Conservation (phyloP, 495 filamentous ascomycete species). For the Xylaria telfairii region DNA sequence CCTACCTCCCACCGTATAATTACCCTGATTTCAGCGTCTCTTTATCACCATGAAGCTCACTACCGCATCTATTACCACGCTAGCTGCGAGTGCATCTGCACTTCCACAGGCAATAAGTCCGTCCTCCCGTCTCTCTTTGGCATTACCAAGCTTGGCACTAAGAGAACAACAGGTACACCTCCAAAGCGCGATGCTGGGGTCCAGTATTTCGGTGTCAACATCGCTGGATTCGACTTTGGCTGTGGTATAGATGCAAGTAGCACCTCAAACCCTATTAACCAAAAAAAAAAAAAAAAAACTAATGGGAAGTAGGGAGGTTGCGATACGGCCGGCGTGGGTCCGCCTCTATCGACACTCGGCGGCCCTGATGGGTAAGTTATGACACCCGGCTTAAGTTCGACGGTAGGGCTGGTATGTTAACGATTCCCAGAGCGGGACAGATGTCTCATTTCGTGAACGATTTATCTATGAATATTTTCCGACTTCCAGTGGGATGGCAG, state of each 20-base stretch:
- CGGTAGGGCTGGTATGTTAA: background rate
- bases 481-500: constrained; percentile 63
- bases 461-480: constrained; percentile 61
- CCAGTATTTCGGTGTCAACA: constrained; percentile 42
- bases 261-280: background rate
- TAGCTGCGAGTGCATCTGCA: background rate
- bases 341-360: constrained; percentile 38
- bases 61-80: background rate
- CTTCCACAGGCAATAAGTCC: background rate
- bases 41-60: constrained; percentile 9
- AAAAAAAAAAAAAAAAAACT: background rate
- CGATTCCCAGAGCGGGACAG: constrained; percentile 45
- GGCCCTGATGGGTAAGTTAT: constrained; percentile 40
- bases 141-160: background rate
- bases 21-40: background rate
- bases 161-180: background rate
- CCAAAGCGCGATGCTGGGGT: constrained; percentile 14
- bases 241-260: constrained; percentile 45
- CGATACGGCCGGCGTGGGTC: constrained; percentile 32
- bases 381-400: background rate
- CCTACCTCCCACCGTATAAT: background rate
- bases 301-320: constrained; percentile 35
- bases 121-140: background rate
- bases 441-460: constrained; percentile 63
- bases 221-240: constrained; percentile 57